Evolutionary conservation across 2,329 filamentous ascomycete genomes (phyloP), one percentile per base, ranked within the genome.

Genomic region (Phymatotrichopsis omnivora): DNA sequence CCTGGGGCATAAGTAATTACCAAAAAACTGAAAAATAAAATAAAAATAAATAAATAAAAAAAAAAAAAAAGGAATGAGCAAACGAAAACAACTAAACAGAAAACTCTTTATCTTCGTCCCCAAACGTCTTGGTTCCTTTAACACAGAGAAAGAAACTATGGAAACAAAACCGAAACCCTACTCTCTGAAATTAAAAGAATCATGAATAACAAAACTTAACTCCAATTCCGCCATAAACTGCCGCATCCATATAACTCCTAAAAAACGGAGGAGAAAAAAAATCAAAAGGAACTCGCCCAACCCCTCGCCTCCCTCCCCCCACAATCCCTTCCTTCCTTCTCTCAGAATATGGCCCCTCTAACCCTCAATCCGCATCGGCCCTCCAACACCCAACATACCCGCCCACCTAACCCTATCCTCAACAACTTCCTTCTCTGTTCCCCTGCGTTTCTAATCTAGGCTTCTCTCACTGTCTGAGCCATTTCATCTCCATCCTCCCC

Each of bases 401-500:
- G 48, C 45, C 48, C 48, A 51, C 23, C 48, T 40, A 27, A 51
- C 48, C 14, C 49, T 51, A 27, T 49, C 38, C 24, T 51, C 48
- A 20, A 51, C 40, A 17, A 48, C 11, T 37, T 38, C 12, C 40
- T 45, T 24, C 53, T 55, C 12, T 36, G 46, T 20, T 43, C 28
- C 12, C 29, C 34, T 8, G 36, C 48, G 22, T 19, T 31, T 8
- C 30, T 49, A 12, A 35, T 39, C 16, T 40, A 37, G 16, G 46
- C 47, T 11, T 42, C 45, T 11, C 51, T 42, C 28, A 54, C 42
- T 42, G 48, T 54, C 3, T 53, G 49, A 45, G 53, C 49, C 34
- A 54, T 54, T 28, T 57, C 55, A 22, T 57, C 56, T 6, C 56
- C 55, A 20, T 58, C 56, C 17, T 58, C 56, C 2, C 50, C 56